Base-by-base conservation (phyloP, 352 stramenopile species). In the Phytophthora melonis region DNA sequence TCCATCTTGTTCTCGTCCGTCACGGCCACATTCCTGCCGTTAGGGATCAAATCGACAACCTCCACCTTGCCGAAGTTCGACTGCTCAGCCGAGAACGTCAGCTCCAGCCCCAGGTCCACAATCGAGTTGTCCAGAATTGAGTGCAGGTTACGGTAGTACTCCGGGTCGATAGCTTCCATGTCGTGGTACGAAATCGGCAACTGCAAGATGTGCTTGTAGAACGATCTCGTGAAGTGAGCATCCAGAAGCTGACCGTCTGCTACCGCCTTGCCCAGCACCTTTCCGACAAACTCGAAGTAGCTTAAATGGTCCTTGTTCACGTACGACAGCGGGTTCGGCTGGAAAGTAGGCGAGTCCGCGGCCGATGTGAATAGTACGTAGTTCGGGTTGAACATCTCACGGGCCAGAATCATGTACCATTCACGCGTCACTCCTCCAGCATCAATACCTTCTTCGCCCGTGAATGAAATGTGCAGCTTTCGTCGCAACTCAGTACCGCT, bases 351-450 rank as follows among this genome's bases (percentile, higher is more conserved):
- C 11, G 98, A 99, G 84, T 99, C 98, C 23, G 98, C 97, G 4
- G 98, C 98, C 19, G 97, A 98, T 49, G 97, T 99, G 84, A 99
- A 99, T 1, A 99, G 81, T 62, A 98, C 98, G 82, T 99, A 99
- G 79, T 99, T 99, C 55, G 98, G 97, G 81, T 99, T 99, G 85
- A 99, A 99, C 73, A 99, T 99, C 80, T 99, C 98, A 70, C 98
- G 98, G 3, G 98, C 97, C 32, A 99, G 80, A 79, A 99, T 99
- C 70, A 97, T 97, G 81, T 99, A 98, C 86, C 98, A 99, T 87
- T 99, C 98, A 53, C 98, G 87, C 34, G 98, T 99, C 13, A 99
- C 87, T 23, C 98, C 98, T 66, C 98, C 98, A 0, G 98, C 98
- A 79, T 99, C 98, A 79, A 99, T 98, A 25, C 98, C 98, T 79